Conservation (phyloP, 208 protist species). For the Leishmania mexicana region DNA sequence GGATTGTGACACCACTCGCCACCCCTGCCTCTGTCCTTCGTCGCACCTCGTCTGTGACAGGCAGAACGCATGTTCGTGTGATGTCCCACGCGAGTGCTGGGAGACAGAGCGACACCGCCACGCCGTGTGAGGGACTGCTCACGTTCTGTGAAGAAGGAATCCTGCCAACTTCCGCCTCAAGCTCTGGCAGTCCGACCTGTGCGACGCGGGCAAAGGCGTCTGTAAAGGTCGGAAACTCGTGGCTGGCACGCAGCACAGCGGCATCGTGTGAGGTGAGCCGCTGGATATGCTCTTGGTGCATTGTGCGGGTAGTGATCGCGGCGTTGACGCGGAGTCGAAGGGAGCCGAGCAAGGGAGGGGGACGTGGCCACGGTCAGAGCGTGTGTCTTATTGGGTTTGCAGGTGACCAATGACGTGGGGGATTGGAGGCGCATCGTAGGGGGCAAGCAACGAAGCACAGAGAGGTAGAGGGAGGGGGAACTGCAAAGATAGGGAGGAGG, state of each 20-base stretch:
- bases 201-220: slow-evolving; percentile 27
- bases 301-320: neutral
- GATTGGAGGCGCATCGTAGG: neutral
- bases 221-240: slow-evolving; percentile 50
- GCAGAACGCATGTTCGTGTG: slow-evolving; percentile 2
- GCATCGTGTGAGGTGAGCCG: slow-evolving; percentile 22
- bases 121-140: slow-evolving; percentile 12
- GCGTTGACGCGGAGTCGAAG: neutral
- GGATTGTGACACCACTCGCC: neutral
- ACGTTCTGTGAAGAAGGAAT: neutral
- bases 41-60: neutral
- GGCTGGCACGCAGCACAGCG: slow-evolving; percentile 36
- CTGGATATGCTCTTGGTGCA: slow-evolving; percentile 26
- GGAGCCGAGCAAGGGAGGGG: neutral
- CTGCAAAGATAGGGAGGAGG: neutral
- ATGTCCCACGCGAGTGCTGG: slow-evolving; percentile 29
- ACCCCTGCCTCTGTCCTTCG: neutral
- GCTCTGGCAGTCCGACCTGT: slow-evolving; percentile 20
- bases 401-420: neutral
- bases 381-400: neutral
- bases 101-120: slow-evolving; percentile 24
- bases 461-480: neutral
- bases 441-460: neutral
- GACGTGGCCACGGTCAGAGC: neutral
- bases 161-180: slow-evolving; percentile 9